phyloP scores from a whole-genome alignment of 2,329 filamentous ascomycete genomes.

The Xylaria sp. region DNA sequence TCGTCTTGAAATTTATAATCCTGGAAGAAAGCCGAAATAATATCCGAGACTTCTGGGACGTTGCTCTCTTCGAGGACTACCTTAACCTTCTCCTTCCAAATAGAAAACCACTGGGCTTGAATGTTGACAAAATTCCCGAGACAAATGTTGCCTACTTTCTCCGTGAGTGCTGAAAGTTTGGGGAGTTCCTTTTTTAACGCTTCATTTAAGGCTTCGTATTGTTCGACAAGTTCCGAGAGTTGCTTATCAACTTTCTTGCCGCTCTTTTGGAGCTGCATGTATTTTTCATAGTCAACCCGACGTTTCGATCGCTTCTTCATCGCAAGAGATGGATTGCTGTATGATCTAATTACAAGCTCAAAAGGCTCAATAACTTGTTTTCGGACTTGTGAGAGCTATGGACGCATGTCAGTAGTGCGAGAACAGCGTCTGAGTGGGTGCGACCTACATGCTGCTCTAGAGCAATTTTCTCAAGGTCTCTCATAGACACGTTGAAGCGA shows the following conservation, averaged over 20 bases:
- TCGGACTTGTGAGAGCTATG: slow-evolving; percentile 72
- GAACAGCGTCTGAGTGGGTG: background rate
- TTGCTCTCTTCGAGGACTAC: slow-evolving; percentile 75
- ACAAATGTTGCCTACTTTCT: slow-evolving; percentile 84
- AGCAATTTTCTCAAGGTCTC: slow-evolving; percentile 84
- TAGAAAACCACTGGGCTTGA: slow-evolving; percentile 83
- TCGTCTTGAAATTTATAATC: slow-evolving; percentile 83
- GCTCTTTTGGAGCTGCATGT: slow-evolving; percentile 78
- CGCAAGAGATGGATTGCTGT: slow-evolving; percentile 84
- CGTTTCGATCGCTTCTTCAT: slow-evolving; percentile 96
- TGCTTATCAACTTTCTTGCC: slow-evolving; percentile 91
- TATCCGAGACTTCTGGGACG: slow-evolving; percentile 75
- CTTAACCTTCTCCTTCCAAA: slow-evolving; percentile 86
- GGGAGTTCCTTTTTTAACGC: slow-evolving; percentile 93
- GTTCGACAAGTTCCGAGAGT: slow-evolving; percentile 83
- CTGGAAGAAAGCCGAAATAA: slow-evolving; percentile 79
- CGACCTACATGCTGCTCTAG: slow-evolving; percentile 83
- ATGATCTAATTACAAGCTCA: slow-evolving; percentile 79
- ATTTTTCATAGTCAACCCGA: slow-evolving; percentile 88
- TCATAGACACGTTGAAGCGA: slow-evolving; percentile 86
- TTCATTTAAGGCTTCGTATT: slow-evolving; percentile 91
- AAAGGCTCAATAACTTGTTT: slow-evolving; percentile 89
- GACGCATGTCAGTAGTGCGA: slow-evolving; percentile 42
- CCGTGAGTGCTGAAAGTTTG: slow-evolving; percentile 82
- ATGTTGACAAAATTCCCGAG: slow-evolving; percentile 86